phyloP scores from a whole-genome alignment of 2,329 filamentous ascomycete species.

The Botrytis byssoidea region DNA sequence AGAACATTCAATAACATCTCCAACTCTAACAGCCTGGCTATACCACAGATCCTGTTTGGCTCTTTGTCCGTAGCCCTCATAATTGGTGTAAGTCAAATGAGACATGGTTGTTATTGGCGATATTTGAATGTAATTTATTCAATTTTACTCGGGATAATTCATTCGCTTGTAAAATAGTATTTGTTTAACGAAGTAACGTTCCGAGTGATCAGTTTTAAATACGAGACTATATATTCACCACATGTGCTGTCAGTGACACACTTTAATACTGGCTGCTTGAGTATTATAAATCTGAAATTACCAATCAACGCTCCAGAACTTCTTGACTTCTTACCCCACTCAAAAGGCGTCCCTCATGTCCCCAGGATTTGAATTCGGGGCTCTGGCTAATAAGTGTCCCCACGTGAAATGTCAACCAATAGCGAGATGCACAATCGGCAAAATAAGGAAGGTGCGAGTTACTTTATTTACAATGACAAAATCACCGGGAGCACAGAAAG shows the following conservation, averaged over 20 bases:
- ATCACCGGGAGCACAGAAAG: background rate
- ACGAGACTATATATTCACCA: background rate
- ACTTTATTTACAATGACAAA: no score
- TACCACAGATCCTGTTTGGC: constrained; percentile 36
- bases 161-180: no score
- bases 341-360: background rate
- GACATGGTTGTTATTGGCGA: background rate
- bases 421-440: background rate
- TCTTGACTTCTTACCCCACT: background rate
- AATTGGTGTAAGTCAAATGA: background rate
- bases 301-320: background rate
- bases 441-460: background rate
- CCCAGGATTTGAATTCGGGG: background rate
- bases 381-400: background rate
- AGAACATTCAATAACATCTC: constrained; percentile 47
- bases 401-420: background rate
- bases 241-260: background rate
- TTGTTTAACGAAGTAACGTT: background rate
- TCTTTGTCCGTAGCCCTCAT: background rate
- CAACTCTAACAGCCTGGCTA: constrained; percentile 50
- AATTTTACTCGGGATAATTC: background rate
- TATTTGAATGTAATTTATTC: background rate
- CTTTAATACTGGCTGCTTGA: background rate
- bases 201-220: background rate
- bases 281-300: background rate